Conservation (phyloP, 2,329 filamentous ascomycete species). For the Escovopsis weberi region DNA sequence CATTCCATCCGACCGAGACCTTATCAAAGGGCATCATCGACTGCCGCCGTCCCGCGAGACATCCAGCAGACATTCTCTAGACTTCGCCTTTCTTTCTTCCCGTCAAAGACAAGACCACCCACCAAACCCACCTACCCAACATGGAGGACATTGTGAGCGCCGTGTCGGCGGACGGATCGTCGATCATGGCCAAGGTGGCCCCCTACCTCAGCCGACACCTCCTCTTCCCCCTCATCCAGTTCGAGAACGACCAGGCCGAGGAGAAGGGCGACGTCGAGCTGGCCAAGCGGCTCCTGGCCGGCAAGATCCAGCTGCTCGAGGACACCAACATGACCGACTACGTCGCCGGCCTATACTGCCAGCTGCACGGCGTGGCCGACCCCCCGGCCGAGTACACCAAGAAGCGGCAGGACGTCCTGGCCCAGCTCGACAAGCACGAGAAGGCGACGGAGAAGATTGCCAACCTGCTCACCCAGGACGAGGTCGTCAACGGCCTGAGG, state of each 20-base stretch:
- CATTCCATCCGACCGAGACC: not conserved
- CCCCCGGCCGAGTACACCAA: conserved; percentile 73
- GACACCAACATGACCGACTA: conserved; percentile 99
- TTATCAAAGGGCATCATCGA: not conserved
- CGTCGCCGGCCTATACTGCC: conserved; percentile 79
- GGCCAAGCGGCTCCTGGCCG: conserved; percentile 58
- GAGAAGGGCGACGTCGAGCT: conserved; percentile 47
- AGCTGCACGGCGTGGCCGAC: conserved; percentile 67
- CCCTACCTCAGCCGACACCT: conserved; percentile 89
- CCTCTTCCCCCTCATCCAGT: conserved; percentile 92
- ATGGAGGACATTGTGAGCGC: conserved; percentile 33
- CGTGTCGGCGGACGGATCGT: conserved; percentile 53
- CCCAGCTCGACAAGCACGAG: conserved; percentile 68
- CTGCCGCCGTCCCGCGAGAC: too few species aligned
- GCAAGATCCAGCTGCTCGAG: conserved; percentile 89
- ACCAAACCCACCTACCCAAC: not conserved
- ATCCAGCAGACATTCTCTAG: too few species aligned
- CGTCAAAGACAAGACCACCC: too few species aligned
- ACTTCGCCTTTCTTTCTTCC: too few species aligned
- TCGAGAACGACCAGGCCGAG: conserved; percentile 68
- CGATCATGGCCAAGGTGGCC: conserved; percentile 78
- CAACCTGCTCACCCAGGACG: conserved; percentile 72
- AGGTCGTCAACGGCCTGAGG: conserved; percentile 78
- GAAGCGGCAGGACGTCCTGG: conserved; percentile 79
- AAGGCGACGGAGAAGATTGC: conserved; percentile 81